Percentiles rank a stretch among this genome's conserved stretches.
Evolutionary conservation across 371 early-diverging fungal species (phyloP).

Genomic region (Gilbertella persicaria): DNA sequence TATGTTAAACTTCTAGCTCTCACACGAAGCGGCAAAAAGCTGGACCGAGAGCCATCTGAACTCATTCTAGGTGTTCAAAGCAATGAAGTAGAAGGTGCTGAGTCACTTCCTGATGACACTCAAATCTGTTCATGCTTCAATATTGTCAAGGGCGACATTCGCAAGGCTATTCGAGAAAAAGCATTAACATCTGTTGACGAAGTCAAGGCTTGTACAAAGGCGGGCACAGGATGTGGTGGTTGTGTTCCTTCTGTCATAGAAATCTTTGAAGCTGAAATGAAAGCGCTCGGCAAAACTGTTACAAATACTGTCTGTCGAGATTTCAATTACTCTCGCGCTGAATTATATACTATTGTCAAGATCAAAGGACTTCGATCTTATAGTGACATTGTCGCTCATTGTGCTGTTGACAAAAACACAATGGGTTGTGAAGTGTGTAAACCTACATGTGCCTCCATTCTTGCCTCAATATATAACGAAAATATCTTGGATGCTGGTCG

Average conservation of each 20-base stretch:
- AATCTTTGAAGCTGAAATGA: constrained; percentile 65
- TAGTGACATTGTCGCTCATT: constrained; percentile 46
- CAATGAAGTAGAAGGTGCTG: constrained; percentile 36
- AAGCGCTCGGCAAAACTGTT: constrained; percentile 54
- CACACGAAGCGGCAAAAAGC: constrained; percentile 47
- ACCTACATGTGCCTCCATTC: constrained; percentile 64
- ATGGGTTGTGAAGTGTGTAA: constrained; percentile 67
- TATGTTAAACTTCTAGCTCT: constrained; percentile 61
- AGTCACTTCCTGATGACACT: constrained; percentile 64
- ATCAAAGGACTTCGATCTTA: constrained; percentile 57
- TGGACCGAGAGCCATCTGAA: constrained; percentile 57
- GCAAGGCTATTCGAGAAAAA: constrained; percentile 40
- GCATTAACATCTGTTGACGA: constrained; percentile 54
- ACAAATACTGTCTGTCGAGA: constrained; percentile 60
- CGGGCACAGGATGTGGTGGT: constrained; percentile 65
- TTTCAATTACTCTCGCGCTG: constrained; percentile 60
- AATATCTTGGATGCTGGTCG: constrained; percentile 54
- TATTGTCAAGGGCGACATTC: constrained; percentile 62
- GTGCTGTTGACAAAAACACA: constrained; percentile 30
- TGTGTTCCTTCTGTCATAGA: constrained; percentile 58
- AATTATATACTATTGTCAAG: constrained; percentile 66
- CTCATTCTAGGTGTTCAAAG: constrained; percentile 58
- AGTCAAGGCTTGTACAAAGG: constrained; percentile 60
- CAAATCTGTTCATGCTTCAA: constrained; percentile 76
- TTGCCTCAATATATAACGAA: constrained; percentile 70